Percentiles rank a stretch among this genome's conserved stretches.
These are phyloP conservation scores for Termitomyces eurrhizus DNA, from an alignment of 768 basidiomycete species.

Conservation along the genomic window DNA sequence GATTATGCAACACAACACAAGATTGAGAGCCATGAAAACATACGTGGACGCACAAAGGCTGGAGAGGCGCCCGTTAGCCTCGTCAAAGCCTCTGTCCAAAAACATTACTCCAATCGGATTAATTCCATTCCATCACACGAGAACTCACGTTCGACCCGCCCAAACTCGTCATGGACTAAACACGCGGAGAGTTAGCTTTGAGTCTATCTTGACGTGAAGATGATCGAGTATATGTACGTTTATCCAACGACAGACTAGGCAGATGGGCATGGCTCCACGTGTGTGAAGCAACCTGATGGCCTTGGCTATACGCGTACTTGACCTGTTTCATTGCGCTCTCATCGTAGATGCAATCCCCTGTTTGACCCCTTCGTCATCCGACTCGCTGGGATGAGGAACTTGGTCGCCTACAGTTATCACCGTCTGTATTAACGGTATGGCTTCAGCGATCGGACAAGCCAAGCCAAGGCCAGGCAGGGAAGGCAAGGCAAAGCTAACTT, in stretches of 20 bases:
- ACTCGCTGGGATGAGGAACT: neutral
- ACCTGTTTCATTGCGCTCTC: slow-evolving; percentile 21
- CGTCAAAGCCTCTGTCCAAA: slow-evolving; percentile 30
- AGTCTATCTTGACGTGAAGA: neutral
- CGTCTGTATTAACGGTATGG: slow-evolving; percentile 20
- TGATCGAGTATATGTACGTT: slow-evolving; percentile 27
- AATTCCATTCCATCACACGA: neutral
- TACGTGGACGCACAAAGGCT: slow-evolving; percentile 39
- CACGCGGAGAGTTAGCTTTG: neutral
- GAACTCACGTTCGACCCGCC: slow-evolving; percentile 30
- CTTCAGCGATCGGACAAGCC: neutral
- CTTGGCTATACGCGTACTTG: slow-evolving; percentile 33
- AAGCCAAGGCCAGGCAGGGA: neutral
- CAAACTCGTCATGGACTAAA: slow-evolving; percentile 32
- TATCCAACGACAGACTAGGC: slow-evolving; percentile 24
- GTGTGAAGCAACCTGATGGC: slow-evolving; percentile 43
- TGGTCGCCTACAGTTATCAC: slow-evolving; percentile 31
- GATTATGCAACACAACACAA: neutral
- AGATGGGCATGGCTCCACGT: slow-evolving; percentile 41
- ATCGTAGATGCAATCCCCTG: slow-evolving; percentile 37
- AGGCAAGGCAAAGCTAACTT: neutral
- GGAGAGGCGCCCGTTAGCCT: slow-evolving; percentile 34
- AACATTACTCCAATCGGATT: no score
- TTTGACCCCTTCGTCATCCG: neutral
- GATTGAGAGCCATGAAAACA: neutral